Conservation (phyloP, 805 yeast species). For the Geotrichum ghanense region DNA sequence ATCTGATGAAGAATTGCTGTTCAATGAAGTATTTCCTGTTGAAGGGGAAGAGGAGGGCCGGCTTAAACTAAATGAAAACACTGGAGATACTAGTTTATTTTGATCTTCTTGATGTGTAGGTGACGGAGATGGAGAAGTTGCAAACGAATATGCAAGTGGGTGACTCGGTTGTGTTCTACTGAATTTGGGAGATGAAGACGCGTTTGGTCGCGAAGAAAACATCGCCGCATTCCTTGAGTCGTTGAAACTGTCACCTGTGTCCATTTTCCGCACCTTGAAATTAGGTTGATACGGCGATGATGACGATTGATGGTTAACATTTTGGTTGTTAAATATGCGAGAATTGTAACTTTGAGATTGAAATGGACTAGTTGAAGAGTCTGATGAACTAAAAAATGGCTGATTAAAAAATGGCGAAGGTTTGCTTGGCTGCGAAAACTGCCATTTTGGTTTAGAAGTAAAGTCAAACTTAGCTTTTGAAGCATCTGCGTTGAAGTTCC, state of each 20-base stretch:
- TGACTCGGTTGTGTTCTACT: conserved; percentile 14
- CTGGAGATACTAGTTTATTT: conserved; percentile 1
- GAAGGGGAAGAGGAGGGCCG: conserved; percentile 9
- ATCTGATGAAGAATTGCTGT: background rate
- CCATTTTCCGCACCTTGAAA: conserved; percentile 17
- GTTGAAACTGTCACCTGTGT: conserved; percentile 15
- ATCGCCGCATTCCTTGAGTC: conserved; percentile 11
- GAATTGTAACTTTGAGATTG: background rate
- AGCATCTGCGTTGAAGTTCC: conserved; percentile 5
- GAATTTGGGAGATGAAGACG: background rate
- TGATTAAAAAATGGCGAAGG: conserved; percentile 9
- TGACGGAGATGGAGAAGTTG: conserved; percentile 7
- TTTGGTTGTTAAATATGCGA: background rate
- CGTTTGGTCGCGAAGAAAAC: conserved; percentile 12
- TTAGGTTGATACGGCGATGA: conserved; percentile 3
- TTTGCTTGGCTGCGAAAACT: conserved; percentile 1
- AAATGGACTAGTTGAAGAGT: background rate
- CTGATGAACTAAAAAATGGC: background rate
- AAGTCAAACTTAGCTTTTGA: conserved; percentile 6
- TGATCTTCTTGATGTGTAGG: conserved; percentile 3
- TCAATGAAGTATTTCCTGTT: conserved; percentile 4
- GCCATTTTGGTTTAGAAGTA: background rate
- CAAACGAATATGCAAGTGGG: conserved; percentile 15
- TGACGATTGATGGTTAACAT: conserved; percentile 3
- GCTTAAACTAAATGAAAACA: conserved; percentile 4